Evolutionary conservation across 83 land plant genomes (phyloP).

Genomic region (Picea abies): DNA sequence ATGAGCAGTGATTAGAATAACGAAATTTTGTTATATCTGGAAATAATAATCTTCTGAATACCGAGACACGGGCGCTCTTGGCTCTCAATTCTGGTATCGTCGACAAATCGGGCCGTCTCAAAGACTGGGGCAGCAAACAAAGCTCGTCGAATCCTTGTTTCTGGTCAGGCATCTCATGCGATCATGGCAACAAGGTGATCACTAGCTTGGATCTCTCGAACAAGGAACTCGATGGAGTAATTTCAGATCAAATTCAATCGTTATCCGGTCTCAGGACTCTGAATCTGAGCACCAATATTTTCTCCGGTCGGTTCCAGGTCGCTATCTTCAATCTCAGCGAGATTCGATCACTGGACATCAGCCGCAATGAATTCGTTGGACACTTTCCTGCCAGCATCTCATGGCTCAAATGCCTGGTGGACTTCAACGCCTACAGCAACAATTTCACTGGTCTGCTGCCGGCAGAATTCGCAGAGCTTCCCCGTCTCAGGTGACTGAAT

Average conservation of each 20-base stretch:
- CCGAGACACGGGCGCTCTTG: constrained; percentile 22
- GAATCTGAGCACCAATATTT: constrained; percentile 33
- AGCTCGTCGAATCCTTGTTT: constrained; percentile 31
- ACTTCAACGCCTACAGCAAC: constrained; percentile 54
- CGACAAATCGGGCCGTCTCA: background rate
- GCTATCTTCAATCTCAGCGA: constrained; percentile 32
- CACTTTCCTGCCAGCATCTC: constrained; percentile 23
- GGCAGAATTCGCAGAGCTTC: constrained; percentile 26
- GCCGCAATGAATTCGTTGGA: constrained; percentile 46
- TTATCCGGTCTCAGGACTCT: constrained; percentile 43
- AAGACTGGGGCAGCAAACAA: constrained; percentile 18
- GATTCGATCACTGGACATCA: constrained; percentile 50
- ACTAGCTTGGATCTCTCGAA: constrained; percentile 34
- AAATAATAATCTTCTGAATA: too few species aligned
- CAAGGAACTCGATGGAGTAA: constrained; percentile 26
- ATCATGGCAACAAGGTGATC: constrained; percentile 33
- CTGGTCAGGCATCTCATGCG: constrained; percentile 71
- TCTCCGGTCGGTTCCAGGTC: constrained; percentile 50
- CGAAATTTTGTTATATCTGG: too few species aligned
- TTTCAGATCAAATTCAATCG: constrained; percentile 39
- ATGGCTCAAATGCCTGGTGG: constrained; percentile 30
- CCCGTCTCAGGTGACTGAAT: constrained; percentile 41
- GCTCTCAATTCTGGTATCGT: constrained; percentile 48
- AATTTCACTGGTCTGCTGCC: constrained; percentile 77
- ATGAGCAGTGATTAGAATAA: too few species aligned